These are phyloP conservation scores for Potentilla sterilis DNA, from an alignment of 306 rosid species.

Conservation along the genomic window DNA sequence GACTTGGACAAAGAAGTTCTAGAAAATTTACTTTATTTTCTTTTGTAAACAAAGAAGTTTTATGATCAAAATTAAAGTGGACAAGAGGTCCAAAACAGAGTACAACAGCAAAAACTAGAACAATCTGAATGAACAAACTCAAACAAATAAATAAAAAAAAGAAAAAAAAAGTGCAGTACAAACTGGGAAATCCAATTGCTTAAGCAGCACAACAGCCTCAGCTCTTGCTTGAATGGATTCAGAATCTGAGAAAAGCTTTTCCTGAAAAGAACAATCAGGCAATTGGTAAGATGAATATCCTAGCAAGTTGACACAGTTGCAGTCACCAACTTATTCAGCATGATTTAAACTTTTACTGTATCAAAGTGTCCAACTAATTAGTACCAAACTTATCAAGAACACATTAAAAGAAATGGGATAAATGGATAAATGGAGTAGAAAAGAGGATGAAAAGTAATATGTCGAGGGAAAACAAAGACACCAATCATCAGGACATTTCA, in stretches of 20 bases:
- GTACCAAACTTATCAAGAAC: not conserved
- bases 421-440: not conserved
- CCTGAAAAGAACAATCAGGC: constrained; percentile 47
- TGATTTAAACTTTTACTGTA: not conserved
- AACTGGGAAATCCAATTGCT: constrained; percentile 87
- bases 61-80: not conserved
- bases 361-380: not conserved
- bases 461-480: not conserved
- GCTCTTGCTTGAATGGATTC: constrained; percentile 94
- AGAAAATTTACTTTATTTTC: not conserved
- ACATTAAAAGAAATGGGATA: not conserved
- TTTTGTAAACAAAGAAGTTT: not conserved
- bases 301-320: not conserved
- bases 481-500: not conserved
- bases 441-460: not conserved
- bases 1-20: constrained; percentile 2
- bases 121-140: constrained; percentile 11
- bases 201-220: constrained; percentile 94
- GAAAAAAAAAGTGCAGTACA: constrained; percentile 24
- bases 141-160: not conserved
- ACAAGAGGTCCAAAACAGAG: not conserved
- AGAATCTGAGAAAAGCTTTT: constrained; percentile 82
- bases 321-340: not conserved
- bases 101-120: not conserved
- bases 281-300: constrained; percentile 20